Percentiles rank a stretch among this genome's conserved stretches.
phyloP scores from a whole-genome alignment of 1,284 basidiomycete genomes.

The Neolentinus lepideus region DNA sequence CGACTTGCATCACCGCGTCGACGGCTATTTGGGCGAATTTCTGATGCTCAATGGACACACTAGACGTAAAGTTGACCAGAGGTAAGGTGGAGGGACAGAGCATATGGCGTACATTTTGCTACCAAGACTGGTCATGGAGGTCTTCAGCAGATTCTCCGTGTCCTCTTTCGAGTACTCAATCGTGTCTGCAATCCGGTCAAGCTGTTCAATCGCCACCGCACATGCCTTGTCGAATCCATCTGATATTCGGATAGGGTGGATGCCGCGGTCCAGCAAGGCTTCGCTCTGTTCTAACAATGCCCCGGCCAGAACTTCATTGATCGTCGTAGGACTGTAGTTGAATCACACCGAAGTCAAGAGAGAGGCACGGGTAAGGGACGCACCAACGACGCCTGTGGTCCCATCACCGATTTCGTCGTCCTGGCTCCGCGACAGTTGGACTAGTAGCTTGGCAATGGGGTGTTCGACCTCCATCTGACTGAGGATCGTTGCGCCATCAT shows the following conservation, averaged over 20 bases:
- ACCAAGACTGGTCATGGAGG: slow-evolving; percentile 93
- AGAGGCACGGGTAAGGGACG: slow-evolving; percentile 25
- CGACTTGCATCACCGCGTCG: slow-evolving; percentile 92
- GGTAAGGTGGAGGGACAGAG: slow-evolving; percentile 1
- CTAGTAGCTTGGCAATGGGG: slow-evolving; percentile 96
- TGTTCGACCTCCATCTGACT: slow-evolving; percentile 98
- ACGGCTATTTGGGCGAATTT: slow-evolving; percentile 98
- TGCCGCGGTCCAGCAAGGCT: slow-evolving; percentile 90
- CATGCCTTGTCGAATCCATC: slow-evolving; percentile 98
- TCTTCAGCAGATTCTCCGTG: slow-evolving; percentile 86
- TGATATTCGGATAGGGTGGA: slow-evolving; percentile 97
- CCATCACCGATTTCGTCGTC: slow-evolving; percentile 99
- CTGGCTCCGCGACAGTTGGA: slow-evolving; percentile 95
- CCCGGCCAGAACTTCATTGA: slow-evolving; percentile 84
- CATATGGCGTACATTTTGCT: slow-evolving; percentile 83
- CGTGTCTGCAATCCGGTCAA: slow-evolving; percentile 90
- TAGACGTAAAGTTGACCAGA: slow-evolving; percentile 22
- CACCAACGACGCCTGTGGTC: slow-evolving; percentile 97
- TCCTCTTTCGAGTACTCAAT: slow-evolving; percentile 82
- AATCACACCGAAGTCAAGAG: slow-evolving; percentile 1
- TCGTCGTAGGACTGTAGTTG: slow-evolving; percentile 8
- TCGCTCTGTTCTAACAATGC: slow-evolving; percentile 90
- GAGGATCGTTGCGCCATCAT: slow-evolving; percentile 96
- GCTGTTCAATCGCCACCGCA: slow-evolving; percentile 79
- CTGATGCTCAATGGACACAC: slow-evolving; percentile 93